Conservation (phyloP, 768 basidiomycete species). For the Epithele typhae region DNA sequence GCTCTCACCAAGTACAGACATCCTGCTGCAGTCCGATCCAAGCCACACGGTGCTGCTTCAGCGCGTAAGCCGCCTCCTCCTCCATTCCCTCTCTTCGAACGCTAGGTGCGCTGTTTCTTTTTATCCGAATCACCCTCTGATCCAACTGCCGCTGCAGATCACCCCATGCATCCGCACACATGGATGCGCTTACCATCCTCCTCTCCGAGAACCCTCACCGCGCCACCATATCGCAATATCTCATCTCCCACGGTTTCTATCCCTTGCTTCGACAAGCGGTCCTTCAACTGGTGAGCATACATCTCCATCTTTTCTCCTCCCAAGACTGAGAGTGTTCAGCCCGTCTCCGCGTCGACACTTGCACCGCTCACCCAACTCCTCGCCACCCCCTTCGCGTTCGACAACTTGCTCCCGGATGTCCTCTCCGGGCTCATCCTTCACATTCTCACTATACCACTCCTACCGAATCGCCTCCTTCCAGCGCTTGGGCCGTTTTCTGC, state of each 20-base stretch:
- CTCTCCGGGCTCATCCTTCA: constrained; percentile 41
- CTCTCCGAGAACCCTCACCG: constrained; percentile 29
- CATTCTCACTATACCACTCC: constrained; percentile 69
- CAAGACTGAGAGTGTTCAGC: constrained; percentile 32
- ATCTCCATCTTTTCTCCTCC: neutral
- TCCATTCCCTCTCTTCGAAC: constrained; percentile 44
- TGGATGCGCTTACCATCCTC: constrained; percentile 47
- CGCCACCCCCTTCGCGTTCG: constrained; percentile 35
- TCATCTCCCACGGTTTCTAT: constrained; percentile 47
- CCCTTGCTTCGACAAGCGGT: constrained; percentile 37
- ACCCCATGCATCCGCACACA: constrained; percentile 39
- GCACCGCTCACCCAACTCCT: constrained; percentile 45
- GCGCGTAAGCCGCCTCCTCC: constrained; percentile 42
- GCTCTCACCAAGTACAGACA: constrained; percentile 11
- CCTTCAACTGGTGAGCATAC: constrained; percentile 48
- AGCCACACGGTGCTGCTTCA: constrained; percentile 65
- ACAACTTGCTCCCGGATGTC: constrained; percentile 27
- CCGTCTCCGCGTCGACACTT: constrained; percentile 43
- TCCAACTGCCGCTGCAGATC: constrained; percentile 34
- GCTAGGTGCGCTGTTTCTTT: constrained; percentile 42
- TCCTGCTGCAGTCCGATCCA: constrained; percentile 17
- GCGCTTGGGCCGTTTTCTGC: constrained; percentile 63
- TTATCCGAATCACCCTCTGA: neutral
- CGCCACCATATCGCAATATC: constrained; percentile 37
- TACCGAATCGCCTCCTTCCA: constrained; percentile 67